Conservation (phyloP, 2,329 filamentous ascomycete genomes). For the Cladophialophora chaetospira region DNA sequence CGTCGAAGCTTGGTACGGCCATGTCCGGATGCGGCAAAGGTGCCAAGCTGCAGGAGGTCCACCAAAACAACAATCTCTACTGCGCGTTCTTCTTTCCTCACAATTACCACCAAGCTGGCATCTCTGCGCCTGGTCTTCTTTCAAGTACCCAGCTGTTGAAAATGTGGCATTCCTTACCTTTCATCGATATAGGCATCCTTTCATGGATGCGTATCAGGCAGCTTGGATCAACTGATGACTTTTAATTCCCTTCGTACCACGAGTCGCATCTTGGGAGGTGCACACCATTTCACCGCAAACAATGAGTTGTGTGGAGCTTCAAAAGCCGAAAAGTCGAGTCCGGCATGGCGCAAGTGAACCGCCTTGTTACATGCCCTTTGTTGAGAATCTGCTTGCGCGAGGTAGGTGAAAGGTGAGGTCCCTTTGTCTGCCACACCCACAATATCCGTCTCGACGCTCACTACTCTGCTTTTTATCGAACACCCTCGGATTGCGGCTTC, state of each 20-base stretch:
- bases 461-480: neutral
- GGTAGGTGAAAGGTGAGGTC: slow-evolving; percentile 8
- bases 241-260: too few species aligned
- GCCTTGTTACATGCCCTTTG: slow-evolving; percentile 20
- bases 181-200: too few species aligned
- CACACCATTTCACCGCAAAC: neutral
- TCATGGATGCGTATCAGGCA: too few species aligned
- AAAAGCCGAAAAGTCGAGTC: neutral
- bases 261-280: too few species aligned
- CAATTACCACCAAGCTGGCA: too few species aligned
- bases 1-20: neutral
- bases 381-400: neutral
- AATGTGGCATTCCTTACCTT: too few species aligned
- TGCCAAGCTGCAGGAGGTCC: neutral
- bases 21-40: neutral
- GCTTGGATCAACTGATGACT: too few species aligned
- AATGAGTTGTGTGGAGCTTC: neutral
- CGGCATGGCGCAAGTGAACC: slow-evolving; percentile 10
- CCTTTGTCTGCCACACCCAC: slow-evolving; percentile 17
- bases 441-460: neutral
- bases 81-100: neutral
- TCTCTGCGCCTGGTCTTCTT: too few species aligned
- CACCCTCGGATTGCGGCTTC: neutral
- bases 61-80: neutral
- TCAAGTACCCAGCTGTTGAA: too few species aligned